phyloP scores from a whole-genome alignment of 2,329 filamentous ascomycete species.

The Emergomyces africanus region DNA sequence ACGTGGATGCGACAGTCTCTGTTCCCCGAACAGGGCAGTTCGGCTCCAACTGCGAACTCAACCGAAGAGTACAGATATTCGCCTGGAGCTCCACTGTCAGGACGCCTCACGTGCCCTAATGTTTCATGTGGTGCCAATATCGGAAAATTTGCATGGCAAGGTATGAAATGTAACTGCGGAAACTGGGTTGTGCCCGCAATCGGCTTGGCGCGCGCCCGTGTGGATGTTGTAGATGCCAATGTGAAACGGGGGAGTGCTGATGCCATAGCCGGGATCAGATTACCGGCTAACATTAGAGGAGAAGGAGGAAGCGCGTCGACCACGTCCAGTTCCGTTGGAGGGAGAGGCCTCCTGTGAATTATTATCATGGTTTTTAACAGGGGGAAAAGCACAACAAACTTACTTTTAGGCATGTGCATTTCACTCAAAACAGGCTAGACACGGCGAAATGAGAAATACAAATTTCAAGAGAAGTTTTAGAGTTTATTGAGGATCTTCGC shows the following conservation, averaged over 20 bases:
- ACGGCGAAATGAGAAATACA: not conserved
- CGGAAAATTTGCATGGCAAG: conserved; percentile 93
- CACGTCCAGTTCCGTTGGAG: conserved; percentile 9
- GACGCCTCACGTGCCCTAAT: conserved; percentile 72
- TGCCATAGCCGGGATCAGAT: conserved; percentile 22
- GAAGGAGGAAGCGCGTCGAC: conserved; percentile 16
- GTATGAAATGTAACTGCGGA: conserved; percentile 81
- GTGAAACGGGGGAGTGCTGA: conserved; percentile 10
- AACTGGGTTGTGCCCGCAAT: conserved; percentile 88
- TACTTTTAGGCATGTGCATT: not conserved
- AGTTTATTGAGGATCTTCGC: not conserved
- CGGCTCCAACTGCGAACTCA: not conserved
- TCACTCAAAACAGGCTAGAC: not conserved
- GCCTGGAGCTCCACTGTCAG: conserved; percentile 62
- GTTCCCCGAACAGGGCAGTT: conserved; percentile 18
- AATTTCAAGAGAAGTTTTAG: not conserved
- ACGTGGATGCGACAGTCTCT: conserved; percentile 88
- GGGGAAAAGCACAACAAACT: not conserved
- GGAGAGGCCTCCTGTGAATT: conserved; percentile 17
- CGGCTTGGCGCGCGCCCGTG: conserved; percentile 65
- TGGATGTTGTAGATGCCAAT: conserved; percentile 54
- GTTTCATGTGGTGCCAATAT: conserved; percentile 66
- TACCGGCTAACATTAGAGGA: conserved; percentile 25
- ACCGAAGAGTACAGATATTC: conserved; percentile 12
- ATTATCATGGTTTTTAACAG: not conserved